Evolutionary conservation across 2,329 filamentous ascomycete species (phyloP).

Genomic region (Botrytis sinoallii): DNA sequence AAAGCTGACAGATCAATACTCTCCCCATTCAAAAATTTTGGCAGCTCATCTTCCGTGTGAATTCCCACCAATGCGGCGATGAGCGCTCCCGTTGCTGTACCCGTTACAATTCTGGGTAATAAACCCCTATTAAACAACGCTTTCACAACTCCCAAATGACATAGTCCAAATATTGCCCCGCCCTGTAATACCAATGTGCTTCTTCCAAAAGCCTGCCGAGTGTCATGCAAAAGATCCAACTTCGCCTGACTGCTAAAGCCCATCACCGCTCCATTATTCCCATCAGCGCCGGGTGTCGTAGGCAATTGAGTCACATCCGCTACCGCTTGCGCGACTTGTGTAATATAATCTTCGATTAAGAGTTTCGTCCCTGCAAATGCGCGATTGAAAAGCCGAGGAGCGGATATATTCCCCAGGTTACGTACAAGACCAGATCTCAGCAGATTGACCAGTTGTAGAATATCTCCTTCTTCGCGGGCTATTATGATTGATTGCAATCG

Average conservation of each 20-base stretch:
- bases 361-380: constrained; percentile 87
- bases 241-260: constrained; percentile 53
- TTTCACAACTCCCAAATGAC: constrained; percentile 86
- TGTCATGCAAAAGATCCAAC: constrained; percentile 81
- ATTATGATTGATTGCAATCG: constrained; percentile 68
- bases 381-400: constrained; percentile 75
- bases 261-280: constrained; percentile 39
- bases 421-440: constrained; percentile 76
- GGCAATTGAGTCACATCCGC: constrained; percentile 70
- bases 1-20: constrained; percentile 83
- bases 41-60: constrained; percentile 81
- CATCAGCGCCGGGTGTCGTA: constrained; percentile 47
- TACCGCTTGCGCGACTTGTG: constrained; percentile 76
- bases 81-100: constrained; percentile 84
- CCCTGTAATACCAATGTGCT: constrained; percentile 85
- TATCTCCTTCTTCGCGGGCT: constrained; percentile 67
- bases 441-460: constrained; percentile 72
- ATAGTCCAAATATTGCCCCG: constrained; percentile 86
- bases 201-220: constrained; percentile 81
- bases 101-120: constrained; percentile 85
- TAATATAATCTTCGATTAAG: constrained; percentile 87
- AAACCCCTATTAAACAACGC: constrained; percentile 77
- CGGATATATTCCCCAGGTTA: constrained; percentile 88
- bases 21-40: constrained; percentile 71
- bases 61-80: constrained; percentile 86